Percentiles rank a stretch among this genome's conserved stretches.
Conservation (phyloP, 164 flowering plant species). For the Tetrastigma voinierianum region DNA sequence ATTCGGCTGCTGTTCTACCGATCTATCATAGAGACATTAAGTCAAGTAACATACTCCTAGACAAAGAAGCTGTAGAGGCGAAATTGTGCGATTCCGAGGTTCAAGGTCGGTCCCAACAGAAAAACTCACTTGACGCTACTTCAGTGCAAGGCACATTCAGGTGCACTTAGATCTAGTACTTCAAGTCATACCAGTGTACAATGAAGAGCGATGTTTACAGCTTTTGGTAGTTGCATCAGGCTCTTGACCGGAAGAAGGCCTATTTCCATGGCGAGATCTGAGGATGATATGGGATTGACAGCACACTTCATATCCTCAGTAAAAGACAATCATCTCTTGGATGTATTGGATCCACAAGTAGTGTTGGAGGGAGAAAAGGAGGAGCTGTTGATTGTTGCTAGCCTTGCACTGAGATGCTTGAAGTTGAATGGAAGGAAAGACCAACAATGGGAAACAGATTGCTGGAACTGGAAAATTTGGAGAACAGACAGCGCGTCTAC, state of each 20-base stretch:
- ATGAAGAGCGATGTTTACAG: constrained; percentile 14
- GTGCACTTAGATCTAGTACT: constrained; percentile 26
- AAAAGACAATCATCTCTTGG: constrained; percentile 15
- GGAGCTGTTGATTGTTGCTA: constrained; percentile 9
- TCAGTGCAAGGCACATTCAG: constrained; percentile 17
- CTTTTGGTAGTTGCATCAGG: constrained; percentile 19
- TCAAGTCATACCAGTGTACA: constrained; percentile 17
- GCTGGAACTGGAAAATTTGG: constrained; percentile 19
- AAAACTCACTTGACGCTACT: constrained; percentile 16
- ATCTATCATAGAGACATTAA: constrained; percentile 23
- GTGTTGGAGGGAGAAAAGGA: constrained; percentile 11
- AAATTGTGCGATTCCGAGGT: constrained; percentile 15
- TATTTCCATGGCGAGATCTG: constrained; percentile 9
- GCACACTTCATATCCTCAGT: constrained; percentile 5
- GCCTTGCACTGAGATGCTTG: constrained; percentile 20
- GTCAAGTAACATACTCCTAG: constrained; percentile 15
- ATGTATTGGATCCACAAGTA: constrained; percentile 17
- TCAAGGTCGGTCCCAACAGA: constrained; percentile 11
- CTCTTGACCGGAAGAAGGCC: constrained; percentile 24
- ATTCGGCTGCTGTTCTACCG: constrained; percentile 11
- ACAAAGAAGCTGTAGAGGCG: too few relatives aligned
- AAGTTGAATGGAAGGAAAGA: constrained; percentile 18
- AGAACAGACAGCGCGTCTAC: too few relatives aligned
- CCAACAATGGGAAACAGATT: constrained; percentile 29
- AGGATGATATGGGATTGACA: constrained; percentile 15